A percentile compares a stretch with the other conserved stretches of the same genome.
Evolutionary conservation across 345 rosid species (phyloP).

Genomic region (Syzygium grande): DNA sequence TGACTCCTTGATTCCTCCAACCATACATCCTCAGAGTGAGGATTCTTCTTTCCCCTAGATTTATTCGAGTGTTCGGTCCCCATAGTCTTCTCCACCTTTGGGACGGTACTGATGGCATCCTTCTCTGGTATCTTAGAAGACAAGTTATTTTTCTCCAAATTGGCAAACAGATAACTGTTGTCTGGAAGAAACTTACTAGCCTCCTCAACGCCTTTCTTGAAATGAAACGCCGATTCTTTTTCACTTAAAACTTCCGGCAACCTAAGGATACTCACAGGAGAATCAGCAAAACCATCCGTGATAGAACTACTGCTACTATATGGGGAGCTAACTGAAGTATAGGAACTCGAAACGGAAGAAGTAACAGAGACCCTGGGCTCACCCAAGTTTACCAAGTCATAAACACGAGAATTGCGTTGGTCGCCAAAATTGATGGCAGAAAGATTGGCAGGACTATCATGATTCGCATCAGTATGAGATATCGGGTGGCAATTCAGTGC

Average conservation of each 20-base stretch:
- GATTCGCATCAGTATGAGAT: conserved; percentile 1
- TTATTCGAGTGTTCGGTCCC: neutral
- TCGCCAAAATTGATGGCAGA: neutral
- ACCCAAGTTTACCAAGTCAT: neutral
- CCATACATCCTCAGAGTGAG: conserved; percentile 8
- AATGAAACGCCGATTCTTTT: conserved; percentile 36
- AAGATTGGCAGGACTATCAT: conserved; percentile 6
- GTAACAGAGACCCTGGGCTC: conserved; percentile 5
- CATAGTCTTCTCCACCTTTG: conserved; percentile 7
- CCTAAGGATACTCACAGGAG: conserved; percentile 23
- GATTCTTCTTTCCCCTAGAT: conserved; percentile 37
- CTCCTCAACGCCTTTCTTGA: conserved; percentile 55
- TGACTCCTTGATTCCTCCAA: conserved; percentile 30
- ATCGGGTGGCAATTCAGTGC: neutral
- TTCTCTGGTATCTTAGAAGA: conserved; percentile 14
- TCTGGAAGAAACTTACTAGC: conserved; percentile 50
- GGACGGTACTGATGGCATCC: conserved; percentile 9
- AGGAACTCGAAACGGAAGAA: conserved; percentile 16
- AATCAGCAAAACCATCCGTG: conserved; percentile 35
- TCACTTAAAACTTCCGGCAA: conserved; percentile 30
- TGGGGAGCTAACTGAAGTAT: conserved; percentile 22
- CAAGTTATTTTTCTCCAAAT: conserved; percentile 16
- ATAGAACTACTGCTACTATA: conserved; percentile 6
- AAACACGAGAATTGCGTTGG: neutral
- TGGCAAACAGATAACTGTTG: conserved; percentile 8